Evolutionary conservation across 768 basidiomycete genomes (phyloP).

Genomic region (Pleurotus citrinopileatus): DNA sequence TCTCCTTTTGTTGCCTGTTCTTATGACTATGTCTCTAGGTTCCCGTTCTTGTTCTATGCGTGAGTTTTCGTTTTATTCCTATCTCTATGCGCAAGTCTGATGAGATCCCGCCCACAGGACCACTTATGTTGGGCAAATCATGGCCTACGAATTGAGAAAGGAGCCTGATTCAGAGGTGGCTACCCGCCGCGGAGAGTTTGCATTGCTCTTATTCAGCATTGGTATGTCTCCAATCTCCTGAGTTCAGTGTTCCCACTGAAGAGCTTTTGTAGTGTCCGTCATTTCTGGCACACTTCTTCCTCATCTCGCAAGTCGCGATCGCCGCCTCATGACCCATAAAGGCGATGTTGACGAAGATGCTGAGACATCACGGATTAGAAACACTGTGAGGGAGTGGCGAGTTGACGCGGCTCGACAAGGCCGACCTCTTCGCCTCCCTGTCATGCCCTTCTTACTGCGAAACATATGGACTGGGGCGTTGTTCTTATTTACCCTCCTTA

Average conservation of each 20-base stretch:
- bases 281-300: slow-evolving; percentile 80
- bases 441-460: slow-evolving; percentile 87
- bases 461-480: slow-evolving; percentile 94
- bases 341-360: slow-evolving; percentile 73
- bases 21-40: slow-evolving; percentile 49
- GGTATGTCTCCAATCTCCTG: slow-evolving; percentile 42
- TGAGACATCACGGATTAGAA: slow-evolving; percentile 66
- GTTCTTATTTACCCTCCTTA: slow-evolving; percentile 74
- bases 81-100: not conserved
- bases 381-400: slow-evolving; percentile 78
- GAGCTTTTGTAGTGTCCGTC: slow-evolving; percentile 65
- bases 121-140: slow-evolving; percentile 91
- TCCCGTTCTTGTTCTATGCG: slow-evolving; percentile 94
- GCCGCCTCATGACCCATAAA: slow-evolving; percentile 69
- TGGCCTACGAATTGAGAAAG: slow-evolving; percentile 72
- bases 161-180: slow-evolving; percentile 86
- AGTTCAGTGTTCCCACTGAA: slow-evolving; percentile 1
- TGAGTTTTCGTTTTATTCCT: slow-evolving; percentile 31
- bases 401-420: slow-evolving; percentile 79
- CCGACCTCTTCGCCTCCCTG: slow-evolving; percentile 72
- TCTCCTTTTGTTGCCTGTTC: not conserved
- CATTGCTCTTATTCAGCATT: slow-evolving; percentile 87
- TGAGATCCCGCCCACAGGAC: slow-evolving; percentile 46
- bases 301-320: slow-evolving; percentile 77
- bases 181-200: slow-evolving; percentile 81